These are phyloP conservation scores for Miscanthus lutarioriparius DNA, from an alignment of 176 grass and related monocot genomes.

Conservation along the genomic window DNA sequence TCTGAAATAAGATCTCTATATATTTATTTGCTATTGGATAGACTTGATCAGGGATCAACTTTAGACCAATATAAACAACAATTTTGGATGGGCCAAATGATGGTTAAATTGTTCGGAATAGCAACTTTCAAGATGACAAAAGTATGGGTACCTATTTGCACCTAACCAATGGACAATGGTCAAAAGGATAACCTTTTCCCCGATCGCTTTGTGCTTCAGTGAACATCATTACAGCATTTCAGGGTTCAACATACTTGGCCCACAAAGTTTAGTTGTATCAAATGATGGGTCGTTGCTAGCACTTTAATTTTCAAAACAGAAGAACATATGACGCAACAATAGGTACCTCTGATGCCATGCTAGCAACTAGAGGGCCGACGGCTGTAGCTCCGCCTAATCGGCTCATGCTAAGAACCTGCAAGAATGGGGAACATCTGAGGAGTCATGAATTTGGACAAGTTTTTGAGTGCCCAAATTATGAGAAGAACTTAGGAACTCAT, in stretches of 20 bases:
- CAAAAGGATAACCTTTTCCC: constrained; percentile 30
- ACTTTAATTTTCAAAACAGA: constrained; percentile 25
- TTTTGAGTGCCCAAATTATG: constrained; percentile 5
- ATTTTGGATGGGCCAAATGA: constrained; percentile 32
- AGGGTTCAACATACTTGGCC: constrained; percentile 25
- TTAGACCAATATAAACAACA: constrained; percentile 34
- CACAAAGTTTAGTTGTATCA: constrained; percentile 10
- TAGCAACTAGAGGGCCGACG: constrained; percentile 63
- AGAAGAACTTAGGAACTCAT: neutral
- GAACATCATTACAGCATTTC: constrained; percentile 30
- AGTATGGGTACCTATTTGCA: constrained; percentile 36
- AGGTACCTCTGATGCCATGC: constrained; percentile 78
- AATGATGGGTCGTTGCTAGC: neutral
- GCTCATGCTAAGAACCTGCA: constrained; percentile 96
- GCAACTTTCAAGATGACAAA: constrained; percentile 33
- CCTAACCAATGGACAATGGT: constrained; percentile 38
- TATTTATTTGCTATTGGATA: constrained; percentile 8
- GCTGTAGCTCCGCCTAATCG: constrained; percentile 83
- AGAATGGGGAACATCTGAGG: neutral
- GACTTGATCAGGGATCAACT: constrained; percentile 27
- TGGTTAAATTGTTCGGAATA: constrained; percentile 30
- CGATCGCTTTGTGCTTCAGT: constrained; percentile 17
- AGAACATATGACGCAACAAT: constrained; percentile 13
- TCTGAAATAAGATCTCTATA: neutral
- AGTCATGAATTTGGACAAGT: neutral